Percentiles rank a stretch among this genome's conserved stretches.
These are phyloP conservation scores for Rhizopus sp. DNA, from an alignment of 371 early-diverging fungal genomes.

Conservation along the genomic window DNA sequence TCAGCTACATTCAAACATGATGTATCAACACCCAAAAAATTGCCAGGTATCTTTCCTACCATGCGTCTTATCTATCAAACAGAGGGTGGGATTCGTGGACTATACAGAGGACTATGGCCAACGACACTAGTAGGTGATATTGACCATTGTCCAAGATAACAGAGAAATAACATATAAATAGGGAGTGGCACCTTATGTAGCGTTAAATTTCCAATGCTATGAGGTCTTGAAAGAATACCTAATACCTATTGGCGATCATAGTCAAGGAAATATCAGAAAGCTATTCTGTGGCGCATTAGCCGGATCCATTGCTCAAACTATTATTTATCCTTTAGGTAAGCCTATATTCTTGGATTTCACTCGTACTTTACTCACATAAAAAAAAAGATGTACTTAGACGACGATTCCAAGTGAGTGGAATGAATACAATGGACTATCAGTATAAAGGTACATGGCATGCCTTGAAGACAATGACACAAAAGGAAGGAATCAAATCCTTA, in stretches of 20 bases:
- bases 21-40: slow-evolving; percentile 27
- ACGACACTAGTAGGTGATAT: slow-evolving; percentile 67
- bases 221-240: slow-evolving; percentile 75
- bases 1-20: slow-evolving; percentile 48
- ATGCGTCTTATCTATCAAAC: slow-evolving; percentile 66
- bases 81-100: slow-evolving; percentile 82
- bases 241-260: slow-evolving; percentile 64
- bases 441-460: slow-evolving; percentile 82
- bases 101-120: slow-evolving; percentile 84
- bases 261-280: slow-evolving; percentile 66
- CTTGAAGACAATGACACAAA: slow-evolving; percentile 60
- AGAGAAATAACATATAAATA: slow-evolving; percentile 18
- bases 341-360: slow-evolving; percentile 1
- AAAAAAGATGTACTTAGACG: slow-evolving; percentile 75
- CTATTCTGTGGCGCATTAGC: slow-evolving; percentile 87
- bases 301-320: slow-evolving; percentile 88
- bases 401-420: slow-evolving; percentile 86
- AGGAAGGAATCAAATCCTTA: slow-evolving; percentile 65
- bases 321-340: slow-evolving; percentile 83
- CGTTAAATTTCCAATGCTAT: slow-evolving; percentile 83
- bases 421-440: slow-evolving; percentile 70
- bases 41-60: slow-evolving; percentile 73
- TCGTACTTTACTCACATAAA: neutral
- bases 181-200: slow-evolving; percentile 89
- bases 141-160: neutral